Evolutionary conservation across 306 rosid species (phyloP).

Genomic region (Rosa multiflora): DNA sequence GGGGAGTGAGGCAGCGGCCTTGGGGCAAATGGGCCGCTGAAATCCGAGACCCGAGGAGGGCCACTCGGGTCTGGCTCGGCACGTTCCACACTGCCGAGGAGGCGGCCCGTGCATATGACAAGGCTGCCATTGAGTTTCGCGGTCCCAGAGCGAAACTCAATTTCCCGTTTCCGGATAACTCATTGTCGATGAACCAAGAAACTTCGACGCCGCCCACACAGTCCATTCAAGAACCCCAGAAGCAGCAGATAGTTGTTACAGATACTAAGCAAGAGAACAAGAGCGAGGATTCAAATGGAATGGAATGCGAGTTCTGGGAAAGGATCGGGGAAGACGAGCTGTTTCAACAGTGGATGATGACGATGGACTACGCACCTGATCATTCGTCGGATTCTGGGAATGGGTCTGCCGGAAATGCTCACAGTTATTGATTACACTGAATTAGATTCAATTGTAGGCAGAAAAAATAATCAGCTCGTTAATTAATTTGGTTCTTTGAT

Average conservation of each 20-base stretch:
- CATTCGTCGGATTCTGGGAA: conserved; percentile 50
- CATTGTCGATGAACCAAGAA: conserved; percentile 29
- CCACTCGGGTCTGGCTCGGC: conserved; percentile 84
- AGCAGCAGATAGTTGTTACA: background rate
- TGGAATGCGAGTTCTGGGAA: conserved; percentile 47
- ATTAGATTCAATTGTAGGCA: background rate
- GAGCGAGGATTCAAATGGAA: background rate
- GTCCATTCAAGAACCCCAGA: background rate
- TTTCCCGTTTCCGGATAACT: conserved; percentile 59
- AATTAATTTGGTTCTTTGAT: background rate
- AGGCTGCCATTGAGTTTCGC: conserved; percentile 77
- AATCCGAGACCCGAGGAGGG: conserved; percentile 77
- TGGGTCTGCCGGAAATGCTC: conserved; percentile 32
- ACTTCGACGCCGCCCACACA: background rate
- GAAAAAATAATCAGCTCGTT: background rate
- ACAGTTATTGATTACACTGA: conserved; percentile 9
- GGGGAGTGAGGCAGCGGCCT: conserved; percentile 94
- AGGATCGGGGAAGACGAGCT: conserved; percentile 41
- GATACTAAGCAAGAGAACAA: conserved; percentile 7
- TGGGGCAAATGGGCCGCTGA: conserved; percentile 99
- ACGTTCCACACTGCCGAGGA: conserved; percentile 77
- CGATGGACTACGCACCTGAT: conserved; percentile 40
- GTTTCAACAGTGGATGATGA: conserved; percentile 42
- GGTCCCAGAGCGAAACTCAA: conserved; percentile 93
- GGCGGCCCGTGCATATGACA: conserved; percentile 85